Evolutionary conservation across 495 filamentous ascomycete species (phyloP), one percentile per base, ranked within the genome.

Genomic region (Talaromyces liani): DNA sequence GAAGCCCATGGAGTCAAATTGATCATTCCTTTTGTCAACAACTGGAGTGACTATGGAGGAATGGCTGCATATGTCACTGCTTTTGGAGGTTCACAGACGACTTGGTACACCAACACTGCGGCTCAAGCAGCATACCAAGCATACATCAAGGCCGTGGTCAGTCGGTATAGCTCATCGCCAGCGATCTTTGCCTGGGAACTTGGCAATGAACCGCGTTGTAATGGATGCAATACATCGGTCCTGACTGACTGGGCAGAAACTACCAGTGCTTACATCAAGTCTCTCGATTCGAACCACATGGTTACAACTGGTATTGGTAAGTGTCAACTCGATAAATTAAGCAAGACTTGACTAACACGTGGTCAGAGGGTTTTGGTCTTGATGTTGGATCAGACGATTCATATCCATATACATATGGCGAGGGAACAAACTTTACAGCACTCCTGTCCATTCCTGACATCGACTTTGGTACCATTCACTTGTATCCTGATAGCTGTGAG

Each of bases 141-240:
- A 20, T 89, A 88, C 75, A 79, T 89, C 71, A 71, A 80, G 45
- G 77, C 83, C 9, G 77, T 90, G 16, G 79, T 91, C 6, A 73
- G 68, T 27, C 81, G 86, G n/a, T 89, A 88, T 72, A 70, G 67
- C 14, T 73, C 69, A 49, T 83, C 79, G 7, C 62, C 77, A 0
- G 82, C 85, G 6, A 79, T 89, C 65, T 85, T 90, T 69, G 82
- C 84, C 4, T 90, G 87, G 87, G 85, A 89, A 66, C 77, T 89
- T 1, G 80, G 73, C 34, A 90, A 90, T 69, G 87, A 89, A 73
- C 82, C 85, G 6, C 78, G 86, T 60, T 89, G 86, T 76, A 78
- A 77, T 33, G 84, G 78, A n/a, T 89, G 87, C 71, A 70, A 62
- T 24, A 80, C 84, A 1, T 73, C 76, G 31, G 75, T 85, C 12